A percentile compares a stretch with the other conserved stretches of the same genome.
phyloP scores from a whole-genome alignment of 768 basidiomycete species.

The Leccinum barrowsii region DNA sequence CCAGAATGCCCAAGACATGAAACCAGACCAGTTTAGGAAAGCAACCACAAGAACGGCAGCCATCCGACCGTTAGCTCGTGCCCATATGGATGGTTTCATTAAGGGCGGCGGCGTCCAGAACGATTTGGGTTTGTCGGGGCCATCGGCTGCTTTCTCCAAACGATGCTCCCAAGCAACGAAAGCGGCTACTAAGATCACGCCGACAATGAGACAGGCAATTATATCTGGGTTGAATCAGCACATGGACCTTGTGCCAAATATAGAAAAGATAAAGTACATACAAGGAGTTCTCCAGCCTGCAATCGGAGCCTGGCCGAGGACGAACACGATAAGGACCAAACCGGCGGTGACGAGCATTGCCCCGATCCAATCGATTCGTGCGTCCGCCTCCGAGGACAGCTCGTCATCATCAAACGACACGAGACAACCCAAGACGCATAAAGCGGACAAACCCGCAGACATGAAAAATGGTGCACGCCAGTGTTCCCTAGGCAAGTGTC shows the following conservation, averaged over 20 bases:
- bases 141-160: slow-evolving; percentile 40
- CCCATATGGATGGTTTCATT: slow-evolving; percentile 63
- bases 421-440: slow-evolving; percentile 51
- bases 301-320: slow-evolving; percentile 63
- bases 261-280: slow-evolving; percentile 25
- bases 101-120: slow-evolving; percentile 53
- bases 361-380: slow-evolving; percentile 75
- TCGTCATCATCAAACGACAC: slow-evolving; percentile 62
- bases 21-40: slow-evolving; percentile 60
- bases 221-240: slow-evolving; percentile 46
- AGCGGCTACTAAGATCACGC: slow-evolving; percentile 47
- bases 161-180: slow-evolving; percentile 69
- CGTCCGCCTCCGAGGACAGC: slow-evolving; percentile 35
- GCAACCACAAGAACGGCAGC: slow-evolving; percentile 60
- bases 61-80: slow-evolving; percentile 57
- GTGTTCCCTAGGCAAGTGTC: slow-evolving; percentile 28
- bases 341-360: slow-evolving; percentile 62
- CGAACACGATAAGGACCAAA: slow-evolving; percentile 68
- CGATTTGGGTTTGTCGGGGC: slow-evolving; percentile 16
- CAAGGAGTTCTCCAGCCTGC: slow-evolving; percentile 63
- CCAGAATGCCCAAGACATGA: slow-evolving; percentile 54
- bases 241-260: slow-evolving; percentile 20
- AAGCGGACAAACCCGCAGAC: slow-evolving; percentile 50
- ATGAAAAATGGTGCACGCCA: slow-evolving; percentile 74
- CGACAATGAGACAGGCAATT: slow-evolving; percentile 62